These are phyloP conservation scores for Yarrowia divulgata DNA, from an alignment of 805 yeast species.

Conservation along the genomic window DNA sequence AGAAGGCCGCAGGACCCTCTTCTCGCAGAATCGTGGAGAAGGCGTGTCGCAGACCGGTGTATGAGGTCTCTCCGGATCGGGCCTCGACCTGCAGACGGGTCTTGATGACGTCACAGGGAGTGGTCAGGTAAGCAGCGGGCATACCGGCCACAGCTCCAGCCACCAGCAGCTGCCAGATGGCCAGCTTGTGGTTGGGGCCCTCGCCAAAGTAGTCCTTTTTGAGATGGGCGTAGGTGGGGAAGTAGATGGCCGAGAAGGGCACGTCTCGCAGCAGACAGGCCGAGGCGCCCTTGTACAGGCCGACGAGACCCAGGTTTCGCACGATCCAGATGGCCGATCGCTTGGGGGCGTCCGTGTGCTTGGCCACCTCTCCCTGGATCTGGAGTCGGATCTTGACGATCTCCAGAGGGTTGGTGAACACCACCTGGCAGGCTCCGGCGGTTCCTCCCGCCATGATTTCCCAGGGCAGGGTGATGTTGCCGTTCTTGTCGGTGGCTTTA, in stretches of 20 bases:
- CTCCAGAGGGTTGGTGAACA: slow-evolving; percentile 95
- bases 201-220: slow-evolving; percentile 82
- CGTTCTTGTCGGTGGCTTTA: slow-evolving; percentile 62
- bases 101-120: slow-evolving; percentile 96
- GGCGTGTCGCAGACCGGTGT: slow-evolving; percentile 80
- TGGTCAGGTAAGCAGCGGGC: slow-evolving; percentile 95
- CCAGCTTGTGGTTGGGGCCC: slow-evolving; percentile 76
- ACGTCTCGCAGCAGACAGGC: slow-evolving; percentile 95
- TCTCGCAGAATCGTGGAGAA: slow-evolving; percentile 73
- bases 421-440: slow-evolving; percentile 96
- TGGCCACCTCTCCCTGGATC: slow-evolving; percentile 79
- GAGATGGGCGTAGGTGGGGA: slow-evolving; percentile 95
- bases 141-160: slow-evolving; percentile 97
- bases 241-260: slow-evolving; percentile 95
- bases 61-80: slow-evolving; percentile 75
- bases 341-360: slow-evolving; percentile 52
- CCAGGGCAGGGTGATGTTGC: slow-evolving; percentile 59
- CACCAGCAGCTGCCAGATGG: slow-evolving; percentile 80
- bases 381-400: slow-evolving; percentile 94
- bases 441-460: slow-evolving; percentile 89
- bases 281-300: slow-evolving; percentile 87
- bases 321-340: slow-evolving; percentile 75
- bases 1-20: slow-evolving; percentile 86
- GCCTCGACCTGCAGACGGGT: slow-evolving; percentile 91
- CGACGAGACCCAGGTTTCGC: slow-evolving; percentile 77